Evolutionary conservation across 2,329 filamentous ascomycete genomes (phyloP).

Genomic region (Claviceps arundinis): DNA sequence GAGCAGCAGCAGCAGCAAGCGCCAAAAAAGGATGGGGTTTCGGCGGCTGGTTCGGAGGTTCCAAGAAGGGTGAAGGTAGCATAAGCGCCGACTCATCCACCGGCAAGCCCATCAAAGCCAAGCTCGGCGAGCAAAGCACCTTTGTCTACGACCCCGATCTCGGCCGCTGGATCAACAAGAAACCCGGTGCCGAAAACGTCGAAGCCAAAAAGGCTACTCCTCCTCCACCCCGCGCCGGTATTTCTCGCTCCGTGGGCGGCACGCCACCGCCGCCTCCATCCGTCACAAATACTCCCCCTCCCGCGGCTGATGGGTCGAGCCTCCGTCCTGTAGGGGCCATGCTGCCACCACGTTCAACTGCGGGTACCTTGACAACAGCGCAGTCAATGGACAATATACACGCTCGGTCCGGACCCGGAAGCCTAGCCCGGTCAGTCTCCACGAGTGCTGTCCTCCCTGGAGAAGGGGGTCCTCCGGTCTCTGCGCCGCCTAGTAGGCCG

Average conservation of each 20-base stretch:
- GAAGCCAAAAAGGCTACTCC: conserved; percentile 53
- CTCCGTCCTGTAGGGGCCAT: conserved; percentile 17
- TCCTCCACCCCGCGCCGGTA: conserved; percentile 57
- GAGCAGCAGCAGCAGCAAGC: conserved; percentile 30
- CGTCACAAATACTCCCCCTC: conserved; percentile 23
- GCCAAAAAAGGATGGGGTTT: conserved; percentile 67
- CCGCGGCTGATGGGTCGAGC: conserved; percentile 15
- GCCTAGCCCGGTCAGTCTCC: conserved; percentile 35
- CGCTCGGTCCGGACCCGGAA: conserved; percentile 23
- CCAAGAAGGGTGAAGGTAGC: conserved; percentile 38
- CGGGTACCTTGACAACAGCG: conserved; percentile 1
- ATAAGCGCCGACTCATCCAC: conserved; percentile 28
- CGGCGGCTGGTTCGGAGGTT: conserved; percentile 70
- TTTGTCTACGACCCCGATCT: conserved; percentile 94
- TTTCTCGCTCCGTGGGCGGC: conserved; percentile 38
- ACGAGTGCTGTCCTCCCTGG: conserved; percentile 23
- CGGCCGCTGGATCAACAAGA: conserved; percentile 98
- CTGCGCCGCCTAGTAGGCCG: conserved; percentile 53
- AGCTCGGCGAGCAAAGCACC: conserved; percentile 82
- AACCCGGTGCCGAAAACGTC: conserved; percentile 53
- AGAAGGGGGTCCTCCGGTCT: conserved; percentile 22
- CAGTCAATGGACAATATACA: conserved; percentile 15
- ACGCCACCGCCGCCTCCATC: conserved; percentile 41
- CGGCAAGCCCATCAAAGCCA: conserved; percentile 70
- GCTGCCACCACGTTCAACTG: conserved; percentile 11